Evolutionary conservation across 768 basidiomycete genomes (phyloP).

Genomic region (Naematelia encephala): DNA sequence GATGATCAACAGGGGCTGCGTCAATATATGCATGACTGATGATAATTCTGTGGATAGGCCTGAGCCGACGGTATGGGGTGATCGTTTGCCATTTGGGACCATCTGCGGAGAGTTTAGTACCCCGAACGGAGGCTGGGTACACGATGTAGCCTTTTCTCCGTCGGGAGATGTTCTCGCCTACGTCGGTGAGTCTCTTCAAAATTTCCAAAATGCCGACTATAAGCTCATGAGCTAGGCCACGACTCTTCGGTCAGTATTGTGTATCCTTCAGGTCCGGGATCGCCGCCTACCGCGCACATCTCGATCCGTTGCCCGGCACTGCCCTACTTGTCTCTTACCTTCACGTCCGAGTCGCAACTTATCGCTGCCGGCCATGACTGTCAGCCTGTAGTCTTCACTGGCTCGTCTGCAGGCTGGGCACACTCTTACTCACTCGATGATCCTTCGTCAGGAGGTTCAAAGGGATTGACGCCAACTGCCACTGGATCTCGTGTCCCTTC

Average conservation of each 20-base stretch:
- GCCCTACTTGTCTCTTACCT: slow-evolving; percentile 78
- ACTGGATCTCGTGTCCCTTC: slow-evolving; percentile 49
- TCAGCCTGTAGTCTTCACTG: slow-evolving; percentile 83
- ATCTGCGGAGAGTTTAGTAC: slow-evolving; percentile 90
- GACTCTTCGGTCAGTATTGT: slow-evolving; percentile 91
- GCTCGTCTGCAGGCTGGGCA: slow-evolving; percentile 72
- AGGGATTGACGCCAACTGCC: slow-evolving; percentile 55
- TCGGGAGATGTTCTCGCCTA: slow-evolving; percentile 93
- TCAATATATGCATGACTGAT: neutral
- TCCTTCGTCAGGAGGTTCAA: slow-evolving; percentile 56
- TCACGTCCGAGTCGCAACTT: slow-evolving; percentile 75
- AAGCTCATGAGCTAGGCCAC: slow-evolving; percentile 61
- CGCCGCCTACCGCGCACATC: slow-evolving; percentile 57
- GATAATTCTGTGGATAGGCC: slow-evolving; percentile 58
- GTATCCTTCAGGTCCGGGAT: slow-evolving; percentile 69
- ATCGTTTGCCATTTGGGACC: slow-evolving; percentile 95
- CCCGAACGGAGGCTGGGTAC: slow-evolving; percentile 94
- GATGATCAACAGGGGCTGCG: neutral
- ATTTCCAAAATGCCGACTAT: neutral
- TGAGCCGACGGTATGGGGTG: slow-evolving; percentile 89
- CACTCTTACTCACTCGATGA: slow-evolving; percentile 80
- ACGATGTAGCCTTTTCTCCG: slow-evolving; percentile 91
- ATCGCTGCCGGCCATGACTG: slow-evolving; percentile 97
- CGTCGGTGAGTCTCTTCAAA: slow-evolving; percentile 62
- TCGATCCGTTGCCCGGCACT: slow-evolving; percentile 72